Conservation (phyloP, 164 flowering plant species). For the Umbellularia californica region DNA sequence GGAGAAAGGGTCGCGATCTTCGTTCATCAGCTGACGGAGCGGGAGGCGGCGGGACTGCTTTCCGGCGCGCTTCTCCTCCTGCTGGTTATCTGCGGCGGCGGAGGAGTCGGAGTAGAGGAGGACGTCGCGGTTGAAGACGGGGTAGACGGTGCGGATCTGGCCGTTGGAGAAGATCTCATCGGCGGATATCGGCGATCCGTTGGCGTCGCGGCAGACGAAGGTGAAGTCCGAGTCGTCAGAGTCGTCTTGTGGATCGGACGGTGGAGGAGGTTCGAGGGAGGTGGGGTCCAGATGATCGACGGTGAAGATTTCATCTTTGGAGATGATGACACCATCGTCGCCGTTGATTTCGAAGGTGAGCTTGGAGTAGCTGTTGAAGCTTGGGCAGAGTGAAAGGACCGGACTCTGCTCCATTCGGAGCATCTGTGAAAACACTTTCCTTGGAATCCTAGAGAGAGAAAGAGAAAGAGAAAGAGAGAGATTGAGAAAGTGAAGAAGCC, state of each 20-base stretch:
- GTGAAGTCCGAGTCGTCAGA: conserved; percentile 63
- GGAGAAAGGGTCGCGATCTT: conserved; percentile 25
- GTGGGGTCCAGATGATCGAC: conserved; percentile 2
- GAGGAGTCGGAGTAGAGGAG: conserved; percentile 2
- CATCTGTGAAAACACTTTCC: no score
- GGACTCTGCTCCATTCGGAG: background rate
- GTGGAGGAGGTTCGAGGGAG: background rate
- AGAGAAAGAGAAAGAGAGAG: background rate
- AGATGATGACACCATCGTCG: conserved; percentile 18
- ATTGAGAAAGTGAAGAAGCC: background rate
- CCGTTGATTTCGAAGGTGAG: conserved; percentile 28
- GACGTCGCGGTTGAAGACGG: conserved; percentile 36
- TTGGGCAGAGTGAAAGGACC: conserved; percentile 14
- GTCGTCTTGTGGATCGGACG: background rate
- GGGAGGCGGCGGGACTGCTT: conserved; percentile 24
- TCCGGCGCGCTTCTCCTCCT: background rate
- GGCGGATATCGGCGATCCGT: conserved; percentile 41
- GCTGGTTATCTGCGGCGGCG: no score
- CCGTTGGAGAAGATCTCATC: conserved; percentile 71
- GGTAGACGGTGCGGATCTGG: conserved; percentile 49
- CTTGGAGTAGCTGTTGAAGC: conserved; percentile 30
- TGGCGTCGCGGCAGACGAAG: conserved; percentile 22
- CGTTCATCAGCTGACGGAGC: conserved; percentile 32
- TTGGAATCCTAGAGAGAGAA: background rate
- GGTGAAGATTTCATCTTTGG: background rate